Evolutionary conservation across 2,329 filamentous ascomycete species (phyloP), one percentile per base, ranked within the genome.

Genomic region (Sporothrix luriei): DNA sequence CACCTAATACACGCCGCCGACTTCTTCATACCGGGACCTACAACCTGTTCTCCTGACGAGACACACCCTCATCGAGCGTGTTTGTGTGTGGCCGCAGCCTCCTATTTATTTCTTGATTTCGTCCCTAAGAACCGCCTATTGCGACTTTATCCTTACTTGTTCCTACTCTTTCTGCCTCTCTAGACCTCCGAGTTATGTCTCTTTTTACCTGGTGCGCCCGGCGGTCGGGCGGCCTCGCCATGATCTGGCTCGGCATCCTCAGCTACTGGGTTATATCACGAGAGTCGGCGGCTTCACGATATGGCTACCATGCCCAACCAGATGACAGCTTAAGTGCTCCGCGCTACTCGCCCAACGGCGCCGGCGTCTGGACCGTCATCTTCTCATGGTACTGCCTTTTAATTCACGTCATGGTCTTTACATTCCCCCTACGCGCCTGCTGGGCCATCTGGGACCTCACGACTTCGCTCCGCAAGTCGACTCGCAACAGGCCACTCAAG

Each of bases 321-420:
- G 77, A 79, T 67, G 78, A 80, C 73, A 80, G 73, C 72, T 75
- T 80, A 72, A 80, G 78, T 71, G 76, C 77, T 68, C 74, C 77
- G 38, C 75, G 75, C 65, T 73, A 77, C 73, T 76, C 78, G 57
- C 75, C 78, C 13, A 74, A 79, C 49, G 83, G 84, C 38, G 82
- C 80, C 51, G 84, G 85, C 43, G 75, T 82, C 62, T 86, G 80
- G 81, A 85, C 85, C 16, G 77, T 82, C 64, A 43, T 87, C 40
- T 90, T 89, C 75, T 83, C 88, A 65, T 88, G 87, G 75, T 92
- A 91, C 78, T 87, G 85, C 67, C 80, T 91, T 21, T 76, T 90
- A 46, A 84, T 91, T 69, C 90, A 92, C 77, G 70, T 87, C 68
- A 80, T 90, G 68, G 88, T 90, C 74, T 85, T 87, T 72, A 77